Evolutionary conservation across 768 basidiomycete genomes (phyloP).

Genomic region (Galerina sulciceps): DNA sequence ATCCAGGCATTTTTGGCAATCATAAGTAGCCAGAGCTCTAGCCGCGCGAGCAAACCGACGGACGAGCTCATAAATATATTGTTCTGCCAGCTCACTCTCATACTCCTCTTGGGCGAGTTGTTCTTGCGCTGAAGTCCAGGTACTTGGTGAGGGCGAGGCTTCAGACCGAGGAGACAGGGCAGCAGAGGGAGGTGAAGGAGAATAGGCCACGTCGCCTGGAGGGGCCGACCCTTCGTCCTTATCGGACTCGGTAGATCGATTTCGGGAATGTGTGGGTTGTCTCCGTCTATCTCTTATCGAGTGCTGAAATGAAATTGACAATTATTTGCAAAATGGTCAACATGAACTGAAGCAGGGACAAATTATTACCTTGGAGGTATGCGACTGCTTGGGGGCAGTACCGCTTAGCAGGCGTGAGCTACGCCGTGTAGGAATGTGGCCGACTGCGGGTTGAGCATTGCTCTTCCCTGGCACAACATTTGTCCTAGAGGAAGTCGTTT

Average conservation of each 20-base stretch:
- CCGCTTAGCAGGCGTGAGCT: conserved; percentile 75
- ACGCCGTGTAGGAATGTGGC: conserved; percentile 58
- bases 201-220: conserved; percentile 53
- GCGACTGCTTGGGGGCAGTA: conserved; percentile 50
- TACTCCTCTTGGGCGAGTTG: conserved; percentile 74
- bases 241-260: conserved; percentile 71
- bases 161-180: conserved; percentile 68
- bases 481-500: conserved; percentile 66
- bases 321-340: not conserved
- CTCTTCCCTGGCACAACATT: conserved; percentile 54
- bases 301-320: conserved; percentile 17
- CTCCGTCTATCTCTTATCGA: conserved; percentile 62
- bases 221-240: conserved; percentile 64
- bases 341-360: conserved; percentile 4
- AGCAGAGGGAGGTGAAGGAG: conserved; percentile 64
- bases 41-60: conserved; percentile 82
- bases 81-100: conserved; percentile 76
- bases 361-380: conserved; percentile 56
- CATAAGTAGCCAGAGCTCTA: conserved; percentile 75
- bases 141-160: conserved; percentile 62
- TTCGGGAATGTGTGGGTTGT: conserved; percentile 54
- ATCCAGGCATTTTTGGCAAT: conserved; percentile 73
- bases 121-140: conserved; percentile 69
- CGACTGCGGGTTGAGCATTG: conserved; percentile 48
- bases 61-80: conserved; percentile 81